These are phyloP conservation scores for Grammothele lineata DNA, from an alignment of 768 basidiomycete genomes.

Conservation along the genomic window DNA sequence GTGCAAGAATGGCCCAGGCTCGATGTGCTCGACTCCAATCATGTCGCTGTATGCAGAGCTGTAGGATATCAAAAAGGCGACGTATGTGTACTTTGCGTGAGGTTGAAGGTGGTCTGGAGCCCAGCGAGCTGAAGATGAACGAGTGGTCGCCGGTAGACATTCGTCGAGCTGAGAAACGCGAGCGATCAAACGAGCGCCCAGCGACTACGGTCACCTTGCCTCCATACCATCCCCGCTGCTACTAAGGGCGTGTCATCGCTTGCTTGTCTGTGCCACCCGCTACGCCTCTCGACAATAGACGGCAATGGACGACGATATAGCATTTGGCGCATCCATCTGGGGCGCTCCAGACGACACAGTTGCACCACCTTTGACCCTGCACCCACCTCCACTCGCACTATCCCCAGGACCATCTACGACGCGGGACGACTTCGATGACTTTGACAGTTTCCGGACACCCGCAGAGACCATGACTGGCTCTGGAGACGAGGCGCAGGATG, in stretches of 20 bases:
- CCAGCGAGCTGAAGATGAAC: slow-evolving; percentile 63
- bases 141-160: slow-evolving; percentile 29
- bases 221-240: slow-evolving; percentile 1
- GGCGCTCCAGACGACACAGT: slow-evolving; percentile 41
- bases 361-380: slow-evolving; percentile 28
- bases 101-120: slow-evolving; percentile 43
- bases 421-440: slow-evolving; percentile 37
- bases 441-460: slow-evolving; percentile 57
- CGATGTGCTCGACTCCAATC: slow-evolving; percentile 60
- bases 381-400: slow-evolving; percentile 12
- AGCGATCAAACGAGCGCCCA: neutral
- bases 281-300: too few species aligned
- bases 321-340: slow-evolving; percentile 75
- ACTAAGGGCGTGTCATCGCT: too few species aligned
- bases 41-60: slow-evolving; percentile 62
- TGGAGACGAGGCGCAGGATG: slow-evolving; percentile 53
- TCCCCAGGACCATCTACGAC: slow-evolving; percentile 23
- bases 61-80: slow-evolving; percentile 69
- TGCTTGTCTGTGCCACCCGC: too few species aligned
- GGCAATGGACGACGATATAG: slow-evolving; percentile 67
- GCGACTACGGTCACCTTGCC: slow-evolving; percentile 7
- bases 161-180: neutral
- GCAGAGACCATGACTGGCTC: slow-evolving; percentile 37
- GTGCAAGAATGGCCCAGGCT: slow-evolving; percentile 70
- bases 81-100: slow-evolving; percentile 69